Percentiles rank a stretch among this genome's conserved stretches.
These are phyloP conservation scores for Cardamine chenopodiifolia DNA, from an alignment of 345 rosid genomes.

Conservation along the genomic window DNA sequence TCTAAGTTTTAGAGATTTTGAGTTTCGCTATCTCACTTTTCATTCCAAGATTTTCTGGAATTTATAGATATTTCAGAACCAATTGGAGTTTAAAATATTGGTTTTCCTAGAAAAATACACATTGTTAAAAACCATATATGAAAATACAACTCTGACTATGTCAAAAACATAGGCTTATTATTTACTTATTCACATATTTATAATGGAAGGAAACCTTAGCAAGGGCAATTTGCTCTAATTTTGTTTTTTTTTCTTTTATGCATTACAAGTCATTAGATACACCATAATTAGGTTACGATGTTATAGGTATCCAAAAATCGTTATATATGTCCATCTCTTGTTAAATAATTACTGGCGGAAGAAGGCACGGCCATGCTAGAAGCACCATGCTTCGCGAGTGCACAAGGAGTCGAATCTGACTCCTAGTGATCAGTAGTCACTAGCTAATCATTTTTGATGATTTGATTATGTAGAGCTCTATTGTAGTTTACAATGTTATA, in stretches of 20 bases:
- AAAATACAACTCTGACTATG: neutral
- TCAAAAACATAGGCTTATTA: no score
- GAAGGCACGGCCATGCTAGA: neutral
- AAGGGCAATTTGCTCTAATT: neutral
- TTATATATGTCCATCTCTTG: neutral
- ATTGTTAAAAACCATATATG: constrained; percentile 4
- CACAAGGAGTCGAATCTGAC: neutral
- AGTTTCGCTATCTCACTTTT: neutral
- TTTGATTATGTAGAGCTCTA: neutral
- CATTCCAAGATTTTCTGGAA: neutral
- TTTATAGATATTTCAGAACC: neutral
- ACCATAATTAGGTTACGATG: neutral
- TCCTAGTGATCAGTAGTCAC: neutral
- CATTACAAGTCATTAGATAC: no score
- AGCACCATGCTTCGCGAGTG: neutral
- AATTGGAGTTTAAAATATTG: no score
- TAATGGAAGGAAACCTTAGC: no score
- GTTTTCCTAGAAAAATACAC: no score
- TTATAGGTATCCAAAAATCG: neutral
- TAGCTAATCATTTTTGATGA: neutral
- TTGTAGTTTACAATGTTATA: no score
- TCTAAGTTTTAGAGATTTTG: neutral
- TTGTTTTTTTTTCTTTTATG: no score
- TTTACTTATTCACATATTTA: no score
- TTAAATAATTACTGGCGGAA: neutral